Conservation (phyloP, 1,139 yeast genomes). For the Suhomyces ambrosiae region DNA sequence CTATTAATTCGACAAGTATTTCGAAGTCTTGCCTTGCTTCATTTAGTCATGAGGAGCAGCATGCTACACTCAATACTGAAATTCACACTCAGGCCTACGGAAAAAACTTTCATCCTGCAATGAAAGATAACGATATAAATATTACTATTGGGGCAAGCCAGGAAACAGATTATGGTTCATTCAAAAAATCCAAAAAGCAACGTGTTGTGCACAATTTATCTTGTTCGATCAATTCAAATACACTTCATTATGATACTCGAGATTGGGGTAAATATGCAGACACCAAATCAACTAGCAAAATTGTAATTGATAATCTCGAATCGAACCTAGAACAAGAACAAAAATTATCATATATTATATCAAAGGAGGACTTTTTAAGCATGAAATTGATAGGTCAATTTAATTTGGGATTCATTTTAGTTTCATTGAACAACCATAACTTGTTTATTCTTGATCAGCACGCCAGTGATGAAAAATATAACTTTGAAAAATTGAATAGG, state of each 20-base stretch:
- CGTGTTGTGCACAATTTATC: conserved; percentile 16
- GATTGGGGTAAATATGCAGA: neutral
- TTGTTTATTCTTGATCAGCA: conserved; percentile 93
- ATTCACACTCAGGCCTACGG: neutral
- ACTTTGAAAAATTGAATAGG: conserved; percentile 70
- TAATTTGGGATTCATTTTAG: conserved; percentile 86
- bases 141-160: conserved; percentile 21
- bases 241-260: neutral
- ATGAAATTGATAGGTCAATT: conserved; percentile 92
- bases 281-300: conserved; percentile 2
- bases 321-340: conserved; percentile 51
- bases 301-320: conserved; percentile 23
- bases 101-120: conserved; percentile 16
- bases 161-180: neutral
- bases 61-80: too few species aligned
- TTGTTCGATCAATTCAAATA: neutral
- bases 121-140: conserved; percentile 11
- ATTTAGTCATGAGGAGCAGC: conserved; percentile 13
- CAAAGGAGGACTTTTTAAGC: conserved; percentile 61
- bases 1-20: too few species aligned
- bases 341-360: conserved; percentile 54
- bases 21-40: neutral
- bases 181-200: conserved; percentile 11
- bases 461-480: conserved; percentile 93
- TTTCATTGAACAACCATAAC: conserved; percentile 49